Base-by-base conservation (phyloP, 2,329 filamentous ascomycete genomes). In the Ophiobolus disseminans region DNA sequence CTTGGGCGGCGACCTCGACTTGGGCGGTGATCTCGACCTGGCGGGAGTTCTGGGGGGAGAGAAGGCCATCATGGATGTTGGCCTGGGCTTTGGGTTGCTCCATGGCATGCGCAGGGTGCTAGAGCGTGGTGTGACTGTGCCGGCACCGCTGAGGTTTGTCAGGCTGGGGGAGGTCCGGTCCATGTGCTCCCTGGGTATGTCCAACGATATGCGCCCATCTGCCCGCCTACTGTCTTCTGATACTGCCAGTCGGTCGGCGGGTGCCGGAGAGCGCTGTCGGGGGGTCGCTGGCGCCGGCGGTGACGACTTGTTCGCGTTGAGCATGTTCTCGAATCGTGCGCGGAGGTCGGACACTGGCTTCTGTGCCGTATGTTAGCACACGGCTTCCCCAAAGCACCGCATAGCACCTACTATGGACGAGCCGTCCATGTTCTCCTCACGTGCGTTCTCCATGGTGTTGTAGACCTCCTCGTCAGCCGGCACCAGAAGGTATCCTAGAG, bases 271-370 rank as follows among this genome's bases (percentile, higher is more conserved):
- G 57, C 58, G 54, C 45, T 65, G 58, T 44, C 59, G 63, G 25
- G 65, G 61, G 20, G 61, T 51, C 7, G 62, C 42, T 28, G 68
- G 50, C 10, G 58, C 48, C 43, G 63, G 44, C 46, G 46, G 8
- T 52, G 52, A 49, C 59, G 53, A 16, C 42, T 65, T 66, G 60
- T 68, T 69, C 16, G 61, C 58, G 48, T 58, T 83, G 57, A 82
- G 79, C 77, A 93, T 85, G 68, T 87, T 90, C 78, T 94, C 90
- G 71, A 93, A 94, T 63, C 89, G 86, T 55, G 88, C 90, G 53
- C 87, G 83, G 52, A 94, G 79, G 41, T 89, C 92, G 41, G 90
- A 94, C 40, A 94, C 89, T 20, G 90, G 89, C 77, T 86, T 90
- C 88, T 91, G 31, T 11, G 28, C 10, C 28, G 2, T 21, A 14